Evolutionary conservation across 139 green algal species (phyloP).

Genomic region (Haematococcus lacustris): DNA sequence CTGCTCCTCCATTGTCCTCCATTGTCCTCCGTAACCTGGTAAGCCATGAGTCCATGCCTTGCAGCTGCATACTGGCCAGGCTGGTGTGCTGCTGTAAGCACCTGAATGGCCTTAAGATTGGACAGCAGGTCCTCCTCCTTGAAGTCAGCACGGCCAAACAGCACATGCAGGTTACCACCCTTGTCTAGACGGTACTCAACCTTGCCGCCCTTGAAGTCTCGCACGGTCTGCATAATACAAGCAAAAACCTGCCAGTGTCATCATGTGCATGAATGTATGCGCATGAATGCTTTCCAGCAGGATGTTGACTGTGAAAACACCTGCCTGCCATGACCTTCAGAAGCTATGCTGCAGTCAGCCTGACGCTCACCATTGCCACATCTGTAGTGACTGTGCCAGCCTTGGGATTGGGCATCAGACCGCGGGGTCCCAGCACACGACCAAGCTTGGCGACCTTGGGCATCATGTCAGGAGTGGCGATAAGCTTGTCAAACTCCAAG

Average conservation of each 20-base stretch:
- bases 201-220: conserved; percentile 98
- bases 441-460: conserved; percentile 97
- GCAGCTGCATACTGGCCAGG: too few relatives aligned
- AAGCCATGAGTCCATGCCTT: too few relatives aligned
- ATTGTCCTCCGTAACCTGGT: too few relatives aligned
- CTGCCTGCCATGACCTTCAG: too few relatives aligned
- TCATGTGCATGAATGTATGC: too few relatives aligned
- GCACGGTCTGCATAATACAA: conserved; percentile 85
- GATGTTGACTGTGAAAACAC: too few relatives aligned
- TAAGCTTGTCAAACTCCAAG: conserved; percentile 98
- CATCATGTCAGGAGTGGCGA: conserved; percentile 99
- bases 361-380: conserved; percentile 63
- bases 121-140: conserved; percentile 72
- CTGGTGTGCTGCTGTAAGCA: too few relatives aligned
- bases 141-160: conserved; percentile 90
- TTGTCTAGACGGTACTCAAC: conserved; percentile 99
- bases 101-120: conserved; percentile 91
- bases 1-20: too few relatives aligned
- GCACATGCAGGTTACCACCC: conserved; percentile 93
- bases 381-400: conserved; percentile 98
- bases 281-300: too few relatives aligned
- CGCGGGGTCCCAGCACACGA: conserved; percentile 82
- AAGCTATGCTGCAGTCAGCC: too few relatives aligned
- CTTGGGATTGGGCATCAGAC: conserved; percentile 99
- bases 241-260: too few relatives aligned